Evolutionary conservation across 1,284 basidiomycete genomes (phyloP).

Genomic region (Fomitopsis schrenkii): DNA sequence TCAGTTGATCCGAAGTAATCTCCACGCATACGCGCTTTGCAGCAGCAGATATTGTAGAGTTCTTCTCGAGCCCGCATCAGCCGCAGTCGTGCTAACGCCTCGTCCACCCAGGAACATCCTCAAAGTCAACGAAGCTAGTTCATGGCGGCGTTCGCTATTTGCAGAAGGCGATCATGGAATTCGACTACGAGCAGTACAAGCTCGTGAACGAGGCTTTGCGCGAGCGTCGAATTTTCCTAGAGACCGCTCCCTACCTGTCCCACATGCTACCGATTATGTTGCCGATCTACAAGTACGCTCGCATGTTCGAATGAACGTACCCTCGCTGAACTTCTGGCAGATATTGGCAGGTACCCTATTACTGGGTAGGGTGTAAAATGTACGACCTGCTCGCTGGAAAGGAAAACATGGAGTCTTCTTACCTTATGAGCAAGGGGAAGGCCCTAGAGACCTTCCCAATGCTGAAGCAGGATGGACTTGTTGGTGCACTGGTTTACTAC

Average conservation of each 20-base stretch:
- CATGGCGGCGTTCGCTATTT: slow-evolving; percentile 98
- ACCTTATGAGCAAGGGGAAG: slow-evolving; percentile 92
- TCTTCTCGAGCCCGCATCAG: background rate
- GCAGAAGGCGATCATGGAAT: slow-evolving; percentile 93
- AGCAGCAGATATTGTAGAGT: too few species aligned
- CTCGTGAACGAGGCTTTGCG: slow-evolving; percentile 92
- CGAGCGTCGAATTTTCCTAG: slow-evolving; percentile 90
- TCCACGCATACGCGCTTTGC: background rate
- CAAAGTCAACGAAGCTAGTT: slow-evolving; percentile 96
- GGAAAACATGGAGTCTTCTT: slow-evolving; percentile 96
- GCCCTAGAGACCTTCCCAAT: slow-evolving; percentile 95
- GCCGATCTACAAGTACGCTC: slow-evolving; percentile 78
- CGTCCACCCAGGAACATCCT: slow-evolving; percentile 72
- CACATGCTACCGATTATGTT: slow-evolving; percentile 94
- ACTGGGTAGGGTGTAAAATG: slow-evolving; percentile 93
- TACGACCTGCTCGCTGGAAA: slow-evolving; percentile 95
- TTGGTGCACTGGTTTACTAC: slow-evolving; percentile 95
- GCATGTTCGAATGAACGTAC: background rate
- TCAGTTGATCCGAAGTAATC: background rate
- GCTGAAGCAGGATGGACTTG: slow-evolving; percentile 90
- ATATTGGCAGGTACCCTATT: slow-evolving; percentile 98
- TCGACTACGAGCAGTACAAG: slow-evolving; percentile 97
- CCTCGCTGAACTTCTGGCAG: slow-evolving; percentile 33
- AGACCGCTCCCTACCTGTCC: slow-evolving; percentile 94
- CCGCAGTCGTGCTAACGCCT: background rate